Conservation (phyloP, 2,329 filamentous ascomycete species). For the Rhynchosporium graminicola region DNA sequence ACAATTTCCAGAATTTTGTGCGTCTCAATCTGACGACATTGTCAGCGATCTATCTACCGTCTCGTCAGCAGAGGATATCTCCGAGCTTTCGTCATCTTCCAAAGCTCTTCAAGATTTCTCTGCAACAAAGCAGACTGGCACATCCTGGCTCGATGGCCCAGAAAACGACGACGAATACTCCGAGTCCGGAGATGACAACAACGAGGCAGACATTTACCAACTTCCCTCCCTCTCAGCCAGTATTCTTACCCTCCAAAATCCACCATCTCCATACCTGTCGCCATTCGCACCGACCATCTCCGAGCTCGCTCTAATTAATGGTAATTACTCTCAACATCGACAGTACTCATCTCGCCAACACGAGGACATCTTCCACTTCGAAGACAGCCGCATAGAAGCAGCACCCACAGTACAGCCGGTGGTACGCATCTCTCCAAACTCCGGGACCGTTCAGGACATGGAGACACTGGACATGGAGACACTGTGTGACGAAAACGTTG, state of each 20-base stretch:
- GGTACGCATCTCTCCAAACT: no score
- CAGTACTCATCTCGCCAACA: no score
- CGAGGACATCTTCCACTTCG: not conserved
- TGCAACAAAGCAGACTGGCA: not conserved
- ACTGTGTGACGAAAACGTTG: not conserved
- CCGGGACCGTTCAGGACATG: no score
- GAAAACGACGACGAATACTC: not conserved
- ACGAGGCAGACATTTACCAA: not conserved
- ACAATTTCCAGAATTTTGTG: not conserved
- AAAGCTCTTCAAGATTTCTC: not conserved
- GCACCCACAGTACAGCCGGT: no score
- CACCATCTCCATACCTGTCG: no score
- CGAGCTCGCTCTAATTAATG: no score
- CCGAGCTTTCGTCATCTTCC: not conserved
- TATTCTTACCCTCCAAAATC: no score
- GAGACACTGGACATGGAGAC: not conserved
- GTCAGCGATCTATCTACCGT: not conserved
- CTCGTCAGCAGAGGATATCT: not conserved
- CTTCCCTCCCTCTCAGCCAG: not conserved
- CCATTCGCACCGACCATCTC: no score
- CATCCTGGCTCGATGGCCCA: not conserved
- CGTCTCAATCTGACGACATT: not conserved
- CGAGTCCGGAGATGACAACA: not conserved
- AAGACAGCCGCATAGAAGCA: not conserved
- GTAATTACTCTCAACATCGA: no score